phyloP scores from a whole-genome alignment of 257 asterid species.

The Solanum medicagineum region DNA sequence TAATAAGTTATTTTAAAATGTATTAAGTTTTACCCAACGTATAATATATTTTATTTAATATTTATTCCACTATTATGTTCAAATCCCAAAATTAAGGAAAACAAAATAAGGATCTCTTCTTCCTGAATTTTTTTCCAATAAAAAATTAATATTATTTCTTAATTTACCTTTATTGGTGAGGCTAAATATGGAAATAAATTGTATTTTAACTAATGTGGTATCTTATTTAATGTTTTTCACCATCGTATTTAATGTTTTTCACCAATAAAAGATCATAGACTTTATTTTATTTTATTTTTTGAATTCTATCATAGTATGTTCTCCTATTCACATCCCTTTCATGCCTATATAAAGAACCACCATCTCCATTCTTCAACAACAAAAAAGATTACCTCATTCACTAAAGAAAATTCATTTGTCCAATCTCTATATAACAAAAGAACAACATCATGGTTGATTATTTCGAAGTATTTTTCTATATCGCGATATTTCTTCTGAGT shows the following conservation, averaged over 20 bases:
- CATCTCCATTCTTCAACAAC: background rate
- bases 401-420: background rate
- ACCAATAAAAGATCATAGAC: background rate
- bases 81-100: background rate
- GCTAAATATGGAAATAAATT: background rate
- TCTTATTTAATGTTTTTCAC: background rate
- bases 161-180: background rate
- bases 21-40: background rate
- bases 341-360: background rate
- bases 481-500: slow-evolving; percentile 11
- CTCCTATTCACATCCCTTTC: background rate
- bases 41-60: no score
- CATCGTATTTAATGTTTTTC: background rate
- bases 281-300: background rate
- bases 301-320: background rate
- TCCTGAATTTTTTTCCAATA: background rate
- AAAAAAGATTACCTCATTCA: background rate
- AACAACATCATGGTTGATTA: slow-evolving; percentile 6
- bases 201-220: background rate
- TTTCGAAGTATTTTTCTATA: slow-evolving; percentile 3
- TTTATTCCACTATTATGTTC: background rate
- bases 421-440: background rate
- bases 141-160: background rate
- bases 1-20: background rate
- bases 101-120: background rate